Base-by-base conservation (phyloP, 352 stramenopile species). In the Globisporangium parvum region DNA sequence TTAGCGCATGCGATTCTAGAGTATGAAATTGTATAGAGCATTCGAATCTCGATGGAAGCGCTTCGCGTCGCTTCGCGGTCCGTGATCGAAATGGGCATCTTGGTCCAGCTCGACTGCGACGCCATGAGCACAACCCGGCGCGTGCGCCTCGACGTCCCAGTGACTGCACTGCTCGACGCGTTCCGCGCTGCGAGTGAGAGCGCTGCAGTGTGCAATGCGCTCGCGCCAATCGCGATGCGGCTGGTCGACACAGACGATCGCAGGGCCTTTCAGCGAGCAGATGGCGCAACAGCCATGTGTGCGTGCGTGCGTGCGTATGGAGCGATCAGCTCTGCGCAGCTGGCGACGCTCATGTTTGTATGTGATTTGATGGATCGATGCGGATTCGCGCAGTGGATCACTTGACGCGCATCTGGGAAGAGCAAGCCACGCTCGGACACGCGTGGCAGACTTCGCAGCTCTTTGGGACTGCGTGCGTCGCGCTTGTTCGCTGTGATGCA, bases 221-320 rank as follows among this genome's bases (percentile, higher is more conserved):
- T 89, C 10, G 75, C 76, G 5, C 68, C 85, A 45, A 57, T 89
- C 45, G 70, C 79, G 23, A 80, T 87, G 75, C 67, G 77, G 26
- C 63, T 89, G 1, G 52, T 76, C 21, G 69, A 85, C 39, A 26
- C 62, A 3, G 58, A 82, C 3, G 79, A 87, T 47, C 75, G 81
- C 18, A 47, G 71, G 14, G 71, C 75, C 11, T 88, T 91, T 59
- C 67, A 69, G 3, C 66, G 70, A 15, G 67, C 63, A 12, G 79
- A 91, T 47, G 81, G 81, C 10, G 61, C 73, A 0, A 88, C 75
- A 2, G 55, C 74, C 11, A 63, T 91, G 12, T 44, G 79, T 87
- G 64, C 8, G 35, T 40, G 33, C 41, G 24, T 23, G 21, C 35
- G 18, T 11, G 49, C 11, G 33, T 4, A 24, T 39, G 10, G 8